Base-by-base conservation (phyloP, 495 filamentous ascomycete species). In the Talaromyces nanjingensis region DNA sequence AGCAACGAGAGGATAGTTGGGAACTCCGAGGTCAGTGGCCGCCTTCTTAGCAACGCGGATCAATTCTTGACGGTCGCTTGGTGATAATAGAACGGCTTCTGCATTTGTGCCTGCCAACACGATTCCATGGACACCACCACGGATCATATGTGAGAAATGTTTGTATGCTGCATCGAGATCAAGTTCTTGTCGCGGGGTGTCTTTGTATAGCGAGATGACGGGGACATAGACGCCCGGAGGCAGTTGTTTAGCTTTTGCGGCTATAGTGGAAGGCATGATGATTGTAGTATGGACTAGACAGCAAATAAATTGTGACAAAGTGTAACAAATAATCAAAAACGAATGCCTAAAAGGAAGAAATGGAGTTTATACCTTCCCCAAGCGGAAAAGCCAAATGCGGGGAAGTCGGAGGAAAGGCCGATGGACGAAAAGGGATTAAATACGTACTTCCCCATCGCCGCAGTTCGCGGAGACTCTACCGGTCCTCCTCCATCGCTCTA, bases 181-280 rank as follows among this genome's bases (percentile, higher is more conserved):
- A 49, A 81, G 73, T 63, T 79, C 77, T 65, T 79, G 77, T 5
- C 65, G 67, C 2, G 66, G 54, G 22, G 69, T 69, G 25, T 66
- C 56, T 45, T 70, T 70, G 61, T 76, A 80, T 42, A 74, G 74
- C 0, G 77, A 78, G 42, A 79, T 68, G 22, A 72, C 72, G 1
- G 75, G 77, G n/a, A 69, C 73, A 64, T 77, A 76, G 59, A 80
- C 70, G 14, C 77, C 77, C 3, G 69, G 68, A 2, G 74, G 74
- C 52, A 77, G 72, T 5, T 53, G 33, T 49, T 65, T 65, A 3
- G 67, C 59, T 53, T 73, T 73, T 0, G 60, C 22, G 9, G 69
- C 63, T 22, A 73, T 61, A 3, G 49, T 66, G 18, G 69, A 73
- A 59, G 66, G 65, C 69, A 73, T 71, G 34, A 27, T 66, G 53